A percentile compares a stretch with the other conserved stretches of the same genome.
Conservation (phyloP, 2,329 filamentous ascomycete species). For the Ophiostoma sp. region DNA sequence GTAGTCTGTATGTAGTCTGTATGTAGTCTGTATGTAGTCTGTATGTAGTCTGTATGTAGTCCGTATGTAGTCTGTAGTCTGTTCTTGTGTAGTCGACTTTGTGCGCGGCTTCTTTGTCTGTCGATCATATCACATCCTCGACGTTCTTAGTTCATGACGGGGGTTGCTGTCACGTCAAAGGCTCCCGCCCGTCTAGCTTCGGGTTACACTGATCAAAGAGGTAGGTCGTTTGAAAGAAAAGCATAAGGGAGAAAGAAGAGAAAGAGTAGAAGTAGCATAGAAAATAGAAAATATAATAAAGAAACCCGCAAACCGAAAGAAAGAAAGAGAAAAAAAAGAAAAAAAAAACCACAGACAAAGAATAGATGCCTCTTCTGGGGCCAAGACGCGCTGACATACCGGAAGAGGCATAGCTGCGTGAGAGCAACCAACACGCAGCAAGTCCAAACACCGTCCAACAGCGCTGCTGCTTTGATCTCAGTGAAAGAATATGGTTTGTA, state of each 20-base stretch:
- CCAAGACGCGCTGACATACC: conserved; percentile 2
- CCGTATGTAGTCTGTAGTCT: too few relatives aligned
- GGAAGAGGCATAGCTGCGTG: conserved; percentile 1
- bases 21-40: not conserved
- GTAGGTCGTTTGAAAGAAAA: not conserved
- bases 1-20: not conserved
- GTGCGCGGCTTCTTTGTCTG: not conserved
- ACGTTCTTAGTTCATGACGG: not conserved
- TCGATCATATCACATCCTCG: not conserved
- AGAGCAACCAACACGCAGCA: not conserved
- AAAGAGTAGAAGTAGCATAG: not conserved
- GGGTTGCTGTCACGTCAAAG: not conserved
- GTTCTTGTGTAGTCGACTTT: not conserved
- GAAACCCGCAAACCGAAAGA: not conserved
- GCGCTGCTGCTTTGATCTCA: not conserved
- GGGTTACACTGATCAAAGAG: not conserved
- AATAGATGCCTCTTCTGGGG: not conserved
- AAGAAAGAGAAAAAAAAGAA: not conserved
- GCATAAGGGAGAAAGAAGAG: not conserved
- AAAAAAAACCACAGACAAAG: not conserved
- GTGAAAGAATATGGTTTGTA: not conserved
- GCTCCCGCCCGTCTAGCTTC: conserved; percentile 1
- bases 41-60: not conserved
- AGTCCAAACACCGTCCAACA: not conserved
- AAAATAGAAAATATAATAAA: too few relatives aligned